A percentile compares a stretch with the other conserved stretches of the same genome.
Evolutionary conservation across 179 eudicot species (phyloP).

Genomic region (Actinidia polygama): DNA sequence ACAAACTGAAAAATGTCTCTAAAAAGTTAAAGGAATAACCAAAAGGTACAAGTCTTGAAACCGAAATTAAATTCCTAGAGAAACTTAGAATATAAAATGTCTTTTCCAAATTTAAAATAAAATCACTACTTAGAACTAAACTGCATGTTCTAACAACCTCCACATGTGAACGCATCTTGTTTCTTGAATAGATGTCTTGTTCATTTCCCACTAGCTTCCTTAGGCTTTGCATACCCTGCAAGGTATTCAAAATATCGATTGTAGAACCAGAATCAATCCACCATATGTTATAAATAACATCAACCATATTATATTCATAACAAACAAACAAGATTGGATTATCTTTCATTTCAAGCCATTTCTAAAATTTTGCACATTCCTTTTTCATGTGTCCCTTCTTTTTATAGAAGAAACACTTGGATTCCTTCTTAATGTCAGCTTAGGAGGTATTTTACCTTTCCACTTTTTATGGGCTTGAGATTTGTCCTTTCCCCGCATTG

Average conservation of each 20-base stretch:
- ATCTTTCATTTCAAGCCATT: slow-evolving; percentile 3
- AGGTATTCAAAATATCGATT: background rate
- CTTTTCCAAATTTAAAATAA: slow-evolving; percentile 11
- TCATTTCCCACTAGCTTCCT: background rate
- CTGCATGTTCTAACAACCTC: background rate
- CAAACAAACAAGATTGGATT: background rate
- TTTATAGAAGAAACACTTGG: background rate
- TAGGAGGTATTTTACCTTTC: background rate
- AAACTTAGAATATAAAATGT: background rate
- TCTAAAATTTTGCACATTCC: background rate
- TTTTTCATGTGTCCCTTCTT: slow-evolving; percentile 9
- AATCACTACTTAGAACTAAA: background rate
- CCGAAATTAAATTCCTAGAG: background rate
- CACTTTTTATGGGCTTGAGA: background rate
- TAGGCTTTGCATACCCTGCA: slow-evolving; percentile 4
- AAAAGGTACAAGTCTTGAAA: background rate
- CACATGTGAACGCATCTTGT: background rate
- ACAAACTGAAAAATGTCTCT: background rate
- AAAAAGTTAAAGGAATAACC: background rate
- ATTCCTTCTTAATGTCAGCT: background rate
- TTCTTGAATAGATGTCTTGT: background rate
- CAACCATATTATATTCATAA: slow-evolving; percentile 12
- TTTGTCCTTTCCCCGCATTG: background rate
- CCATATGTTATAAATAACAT: background rate
- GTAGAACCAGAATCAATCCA: background rate